phyloP scores from a whole-genome alignment of 228 moss, liverwort and hornwort genomes.

The Sphagnum magellanicum region DNA sequence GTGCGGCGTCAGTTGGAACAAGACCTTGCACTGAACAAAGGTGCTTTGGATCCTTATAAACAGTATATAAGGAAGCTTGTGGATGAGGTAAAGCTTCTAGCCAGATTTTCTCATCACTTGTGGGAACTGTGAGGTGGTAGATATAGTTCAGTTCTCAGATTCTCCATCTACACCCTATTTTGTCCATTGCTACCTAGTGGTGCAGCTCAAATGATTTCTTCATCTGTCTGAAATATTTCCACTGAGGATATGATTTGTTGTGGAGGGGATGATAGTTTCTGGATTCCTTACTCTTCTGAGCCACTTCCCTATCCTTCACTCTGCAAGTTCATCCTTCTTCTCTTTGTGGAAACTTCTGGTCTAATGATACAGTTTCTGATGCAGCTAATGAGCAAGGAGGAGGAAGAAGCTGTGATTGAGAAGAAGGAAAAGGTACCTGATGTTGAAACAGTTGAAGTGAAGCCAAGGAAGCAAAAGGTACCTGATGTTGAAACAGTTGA shows the following conservation, averaged over 20 bases:
- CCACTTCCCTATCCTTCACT: too few relatives aligned
- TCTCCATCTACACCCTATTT: neutral
- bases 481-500: too few relatives aligned
- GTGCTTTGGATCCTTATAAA: conserved; percentile 49
- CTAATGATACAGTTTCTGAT: neutral
- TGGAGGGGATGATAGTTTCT: neutral
- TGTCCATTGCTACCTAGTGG: neutral
- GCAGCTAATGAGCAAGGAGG: conserved; percentile 29
- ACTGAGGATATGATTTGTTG: conserved; percentile 1
- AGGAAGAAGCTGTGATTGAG: conserved; percentile 14
- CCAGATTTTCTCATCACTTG: neutral
- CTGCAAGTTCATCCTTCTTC: too few relatives aligned
- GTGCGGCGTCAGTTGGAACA: conserved; percentile 68
- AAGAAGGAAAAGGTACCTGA: too few relatives aligned
- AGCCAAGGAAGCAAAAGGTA: too few relatives aligned
- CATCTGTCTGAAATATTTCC: too few relatives aligned
- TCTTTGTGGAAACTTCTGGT: too few relatives aligned
- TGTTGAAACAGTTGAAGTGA: too few relatives aligned
- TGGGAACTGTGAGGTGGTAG: neutral
- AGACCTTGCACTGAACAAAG: conserved; percentile 51
- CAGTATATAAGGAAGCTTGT: conserved; percentile 38
- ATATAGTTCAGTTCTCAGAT: neutral
- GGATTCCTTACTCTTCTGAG: neutral
- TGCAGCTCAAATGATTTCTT: conserved; percentile 10
- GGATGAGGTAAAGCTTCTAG: conserved; percentile 39